Evolutionary conservation across 352 stramenopile species (phyloP), one percentile per base, ranked within the genome.

Genomic region (Blastocystis sp.): DNA sequence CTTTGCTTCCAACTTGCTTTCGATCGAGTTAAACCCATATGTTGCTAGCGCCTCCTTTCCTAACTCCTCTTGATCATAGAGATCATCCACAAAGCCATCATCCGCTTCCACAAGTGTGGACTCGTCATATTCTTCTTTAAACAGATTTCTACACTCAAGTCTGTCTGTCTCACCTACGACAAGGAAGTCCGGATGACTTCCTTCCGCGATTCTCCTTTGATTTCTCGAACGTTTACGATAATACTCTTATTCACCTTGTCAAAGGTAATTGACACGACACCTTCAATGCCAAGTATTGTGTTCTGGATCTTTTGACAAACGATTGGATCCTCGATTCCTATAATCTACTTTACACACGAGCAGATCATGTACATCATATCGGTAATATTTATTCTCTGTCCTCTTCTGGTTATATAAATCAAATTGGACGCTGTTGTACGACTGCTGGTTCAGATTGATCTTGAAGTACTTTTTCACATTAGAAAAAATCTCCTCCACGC

Each of bases 201-300:
- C 20, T 84, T 50, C 18, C 50, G 73, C 8, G 47, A 66, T 37
- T 84, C 47, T 41, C 55, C 50, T 53, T 84, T 84, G 29, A 61
- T 64, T 64, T 84, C 73, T 6, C 73, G 34, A 20, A 63, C 43
- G 29, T 66, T 43, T n/a, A 84, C 73, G 20, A 84, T 66, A 18
- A 84, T 43, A 7, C 41, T 34, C 13, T 64, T 64, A n/a, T 53
- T 56, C 37, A 43, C 37, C 37, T 84, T 64, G 41, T 84, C 54
- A 45, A 84, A 84, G 18, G 73, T 84, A 64, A 84, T 84, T 18
- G 73, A 84, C 50, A 68, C 34, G 20, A 84, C 73, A 3, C 73
- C 73, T 23, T 34, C 55, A 15, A 84, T 84, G 26, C 73, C 73
- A 15, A 84, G 53, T 47, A 84, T 84, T 1, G 50, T 66, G 1